Conservation (phyloP, 441 rosid species). For the Gossypium schwendimanii region DNA sequence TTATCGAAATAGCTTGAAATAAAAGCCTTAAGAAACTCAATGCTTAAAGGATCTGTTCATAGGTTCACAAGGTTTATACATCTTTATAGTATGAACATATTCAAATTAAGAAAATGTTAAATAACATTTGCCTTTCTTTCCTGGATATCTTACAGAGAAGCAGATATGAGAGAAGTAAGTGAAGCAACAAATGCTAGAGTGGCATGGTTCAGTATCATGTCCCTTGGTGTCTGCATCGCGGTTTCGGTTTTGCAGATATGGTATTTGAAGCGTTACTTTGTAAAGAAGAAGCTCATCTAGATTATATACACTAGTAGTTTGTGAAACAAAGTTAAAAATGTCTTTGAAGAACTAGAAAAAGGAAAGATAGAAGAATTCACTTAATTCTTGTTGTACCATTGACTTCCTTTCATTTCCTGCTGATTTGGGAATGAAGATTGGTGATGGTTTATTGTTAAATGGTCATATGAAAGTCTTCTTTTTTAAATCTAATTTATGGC, state of each 20-base stretch:
- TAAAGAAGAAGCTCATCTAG: conserved; percentile 77
- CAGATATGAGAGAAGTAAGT: conserved; percentile 73
- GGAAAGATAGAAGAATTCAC: not conserved
- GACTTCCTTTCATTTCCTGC: not conserved
- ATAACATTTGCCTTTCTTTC: not conserved
- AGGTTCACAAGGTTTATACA: not conserved
- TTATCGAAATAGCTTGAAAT: not conserved
- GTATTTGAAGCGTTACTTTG: conserved; percentile 57
- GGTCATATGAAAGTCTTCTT: not conserved
- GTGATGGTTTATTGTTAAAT: not conserved
- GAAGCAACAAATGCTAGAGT: conserved; percentile 70
- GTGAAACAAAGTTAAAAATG: not conserved
- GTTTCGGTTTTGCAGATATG: conserved; percentile 57
- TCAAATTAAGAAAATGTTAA: not conserved
- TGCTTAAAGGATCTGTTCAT: not conserved
- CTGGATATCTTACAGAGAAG: conserved; percentile 48
- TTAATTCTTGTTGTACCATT: not conserved
- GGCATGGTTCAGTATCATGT: conserved; percentile 78
- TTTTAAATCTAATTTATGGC: not conserved
- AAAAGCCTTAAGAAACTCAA: not conserved
- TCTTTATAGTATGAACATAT: not conserved
- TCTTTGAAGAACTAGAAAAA: not conserved
- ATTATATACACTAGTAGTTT: not conserved
- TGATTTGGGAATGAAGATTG: not conserved
- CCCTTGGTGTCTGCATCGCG: conserved; percentile 57